Conservation (phyloP, 1,139 yeast genomes). For the Barnettozyma hawaiiensis region DNA sequence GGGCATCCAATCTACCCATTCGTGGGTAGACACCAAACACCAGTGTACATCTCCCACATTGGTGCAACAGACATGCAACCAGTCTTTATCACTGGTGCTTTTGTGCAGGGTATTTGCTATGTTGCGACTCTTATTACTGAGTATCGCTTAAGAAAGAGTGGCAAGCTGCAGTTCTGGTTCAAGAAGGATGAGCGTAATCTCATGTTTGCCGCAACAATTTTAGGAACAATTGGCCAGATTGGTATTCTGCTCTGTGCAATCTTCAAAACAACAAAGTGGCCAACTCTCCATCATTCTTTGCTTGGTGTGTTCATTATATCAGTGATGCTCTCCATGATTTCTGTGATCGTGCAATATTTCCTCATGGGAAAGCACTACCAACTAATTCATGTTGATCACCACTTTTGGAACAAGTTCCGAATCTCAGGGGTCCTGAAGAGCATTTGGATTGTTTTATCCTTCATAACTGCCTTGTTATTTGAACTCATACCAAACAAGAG, state of each 20-base stretch:
- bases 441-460: constrained; percentile 65
- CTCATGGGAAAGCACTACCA: constrained; percentile 54
- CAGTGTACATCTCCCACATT: constrained; percentile 75
- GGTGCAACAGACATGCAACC: constrained; percentile 86
- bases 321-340: constrained; percentile 57
- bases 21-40: constrained; percentile 43
- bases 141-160: constrained; percentile 23
- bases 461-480: constrained; percentile 65
- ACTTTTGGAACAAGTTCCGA: constrained; percentile 37
- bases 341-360: constrained; percentile 54
- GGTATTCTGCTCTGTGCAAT: constrained; percentile 74
- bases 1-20: constrained; percentile 70
- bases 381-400: constrained; percentile 23
- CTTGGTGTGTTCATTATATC: constrained; percentile 70
- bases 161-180: constrained; percentile 33
- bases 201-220: constrained; percentile 29
- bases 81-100: constrained; percentile 73
- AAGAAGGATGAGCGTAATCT: constrained; percentile 32
- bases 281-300: constrained; percentile 61
- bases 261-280: constrained; percentile 59
- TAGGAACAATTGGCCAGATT: constrained; percentile 61
- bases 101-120: constrained; percentile 72
- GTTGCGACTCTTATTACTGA: constrained; percentile 46
- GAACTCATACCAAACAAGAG: constrained; percentile 43
- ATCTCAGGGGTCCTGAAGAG: constrained; percentile 50